Evolutionary conservation across 2,329 filamentous ascomycete species (phyloP), one percentile per base, ranked within the genome.

Genomic region (Fusarium scirpi): DNA sequence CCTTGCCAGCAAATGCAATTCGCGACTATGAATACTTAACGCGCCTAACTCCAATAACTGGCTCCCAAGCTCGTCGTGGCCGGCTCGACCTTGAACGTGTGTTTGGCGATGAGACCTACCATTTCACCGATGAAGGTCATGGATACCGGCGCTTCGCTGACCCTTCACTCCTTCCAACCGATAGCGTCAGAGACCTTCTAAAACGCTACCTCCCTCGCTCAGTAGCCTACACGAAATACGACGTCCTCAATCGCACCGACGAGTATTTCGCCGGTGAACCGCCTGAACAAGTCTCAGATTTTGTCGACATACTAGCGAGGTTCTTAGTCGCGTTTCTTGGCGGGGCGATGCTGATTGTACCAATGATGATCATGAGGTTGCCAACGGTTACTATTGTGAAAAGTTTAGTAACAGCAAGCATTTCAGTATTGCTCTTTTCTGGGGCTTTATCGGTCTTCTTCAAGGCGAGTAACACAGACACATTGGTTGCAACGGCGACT

Each of bases 71-170:
- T 3, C 5, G 8, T 1, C 48, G 48, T 2, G 22, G 22, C 10
- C 48, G 48, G 11, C 48, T 51, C 4, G 48, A 51, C 0, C 30
- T 51, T 3, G 48, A 51, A 18, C 48, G 48, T 0, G 16, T 27
- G 2, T 51, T 51, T 1, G 32, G 22, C 0, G 48, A 5, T 4
- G 48, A 40, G 0, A 20, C 48, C 0, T 51, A 40, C 5, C 48
- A 11, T 0, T 40, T 51, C 10, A 40, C 13, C 2, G 48, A 51
- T 3, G 32, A 51, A 51, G 22, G 48, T 7, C 24, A 22, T 6
- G 32, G 48, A 2, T 52, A 40, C 4, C 32, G 22, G 2, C 48
- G 32, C 5, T 3, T 40, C 16, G 5, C 12, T 0, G 24, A 52
- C 5, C 32, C 12, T 11, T 52, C 32, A 10, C 20, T 52, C 11